Conservation (phyloP, 139 green algal genomes). For the Raphidocelis subcapitata region DNA sequence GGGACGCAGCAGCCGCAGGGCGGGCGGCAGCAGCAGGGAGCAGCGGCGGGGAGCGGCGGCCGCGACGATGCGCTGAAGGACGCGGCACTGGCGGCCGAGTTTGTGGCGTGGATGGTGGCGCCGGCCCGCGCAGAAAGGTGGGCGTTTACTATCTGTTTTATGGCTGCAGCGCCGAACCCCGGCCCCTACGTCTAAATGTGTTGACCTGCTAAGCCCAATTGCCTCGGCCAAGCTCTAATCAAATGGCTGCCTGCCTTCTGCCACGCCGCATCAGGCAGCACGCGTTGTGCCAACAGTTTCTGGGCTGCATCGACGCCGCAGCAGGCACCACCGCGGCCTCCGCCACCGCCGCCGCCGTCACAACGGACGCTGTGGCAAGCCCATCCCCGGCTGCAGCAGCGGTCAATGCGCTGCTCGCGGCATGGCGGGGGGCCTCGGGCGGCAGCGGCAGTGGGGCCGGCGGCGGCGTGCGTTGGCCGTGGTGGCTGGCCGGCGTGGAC, state of each 20-base stretch:
- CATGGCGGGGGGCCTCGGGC: no score
- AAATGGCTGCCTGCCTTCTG: background rate
- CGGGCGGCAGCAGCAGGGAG: background rate
- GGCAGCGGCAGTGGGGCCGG: no score
- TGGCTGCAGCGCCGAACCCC: background rate
- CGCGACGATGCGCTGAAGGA: background rate
- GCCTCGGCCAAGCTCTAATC: background rate
- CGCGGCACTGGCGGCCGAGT: background rate
- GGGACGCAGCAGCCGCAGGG: background rate
- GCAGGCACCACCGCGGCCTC: no score
- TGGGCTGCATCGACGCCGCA: no score
- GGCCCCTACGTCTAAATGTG: background rate
- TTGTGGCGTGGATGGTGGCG: constrained; percentile 9
- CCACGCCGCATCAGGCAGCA: background rate
- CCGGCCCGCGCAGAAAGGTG: background rate
- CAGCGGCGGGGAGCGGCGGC: no score
- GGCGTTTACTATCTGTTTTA: background rate
- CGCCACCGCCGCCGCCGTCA: no score
- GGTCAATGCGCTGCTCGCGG: no score
- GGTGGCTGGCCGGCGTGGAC: background rate
- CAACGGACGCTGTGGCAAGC: no score
- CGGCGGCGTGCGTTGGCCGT: no score
- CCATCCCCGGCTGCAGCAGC: no score
- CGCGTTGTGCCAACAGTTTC: background rate
- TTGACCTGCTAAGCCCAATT: background rate